phyloP scores from a whole-genome alignment of 192 early-diverging fungal genomes.

The Gonapodya prolifera region DNA sequence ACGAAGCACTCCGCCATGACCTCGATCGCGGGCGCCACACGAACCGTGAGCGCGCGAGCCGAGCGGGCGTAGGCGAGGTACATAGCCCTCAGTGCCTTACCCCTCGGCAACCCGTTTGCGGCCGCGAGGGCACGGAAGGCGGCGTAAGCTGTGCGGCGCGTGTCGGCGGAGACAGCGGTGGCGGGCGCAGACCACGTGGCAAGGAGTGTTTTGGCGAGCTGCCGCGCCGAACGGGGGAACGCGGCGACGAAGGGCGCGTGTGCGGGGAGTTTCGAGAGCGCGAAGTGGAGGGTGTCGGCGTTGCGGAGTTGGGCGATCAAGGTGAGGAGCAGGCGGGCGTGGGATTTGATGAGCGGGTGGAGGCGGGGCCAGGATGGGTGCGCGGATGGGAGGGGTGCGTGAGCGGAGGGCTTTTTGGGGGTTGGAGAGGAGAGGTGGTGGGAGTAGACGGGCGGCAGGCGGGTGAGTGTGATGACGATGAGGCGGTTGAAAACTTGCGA shows the following conservation, averaged over 20 bases:
- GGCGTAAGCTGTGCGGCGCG: background rate
- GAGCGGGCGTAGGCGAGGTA: background rate
- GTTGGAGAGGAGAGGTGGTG: no score
- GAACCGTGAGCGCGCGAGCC: background rate
- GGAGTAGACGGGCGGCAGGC: no score
- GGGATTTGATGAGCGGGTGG: background rate
- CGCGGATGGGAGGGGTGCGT: no score
- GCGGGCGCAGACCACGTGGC: background rate
- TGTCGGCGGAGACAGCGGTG: background rate
- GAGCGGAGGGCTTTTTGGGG: no score
- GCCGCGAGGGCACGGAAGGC: background rate
- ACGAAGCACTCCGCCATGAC: slow-evolving; percentile 90
- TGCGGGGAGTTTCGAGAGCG: background rate
- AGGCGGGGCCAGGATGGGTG: no score
- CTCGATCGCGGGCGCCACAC: slow-evolving; percentile 46
- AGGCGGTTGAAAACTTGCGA: no score
- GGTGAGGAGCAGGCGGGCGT: no score
- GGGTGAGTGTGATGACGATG: no score
- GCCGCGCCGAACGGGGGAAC: no score
- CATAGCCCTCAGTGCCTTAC: background rate
- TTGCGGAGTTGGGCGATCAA: background rate
- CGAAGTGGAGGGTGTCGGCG: background rate
- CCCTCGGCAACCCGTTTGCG: background rate
- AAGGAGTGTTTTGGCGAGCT: background rate
- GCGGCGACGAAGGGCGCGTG: background rate